These are phyloP conservation scores for Leccinum subtestaceum DNA, from an alignment of 768 basidiomycete genomes.

Conservation along the genomic window DNA sequence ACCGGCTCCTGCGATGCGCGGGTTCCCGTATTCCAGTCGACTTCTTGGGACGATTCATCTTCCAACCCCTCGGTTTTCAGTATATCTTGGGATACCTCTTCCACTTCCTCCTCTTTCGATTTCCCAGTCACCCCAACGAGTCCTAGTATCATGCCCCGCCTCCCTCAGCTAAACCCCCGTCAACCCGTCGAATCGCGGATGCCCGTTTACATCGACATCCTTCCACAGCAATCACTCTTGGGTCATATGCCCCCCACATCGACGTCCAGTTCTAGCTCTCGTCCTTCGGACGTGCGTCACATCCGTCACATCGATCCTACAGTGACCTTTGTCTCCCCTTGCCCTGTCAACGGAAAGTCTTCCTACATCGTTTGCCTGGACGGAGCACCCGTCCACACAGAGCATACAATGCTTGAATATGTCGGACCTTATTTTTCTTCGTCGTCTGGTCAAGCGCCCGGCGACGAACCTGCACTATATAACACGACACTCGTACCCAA, in stretches of 20 bases:
- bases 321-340: conserved; percentile 56
- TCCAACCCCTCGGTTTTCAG: conserved; percentile 17
- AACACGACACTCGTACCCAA: conserved; percentile 58
- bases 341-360: conserved; percentile 49
- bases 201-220: conserved; percentile 35
- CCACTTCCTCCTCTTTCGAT: conserved; percentile 19
- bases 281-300: conserved; percentile 39
- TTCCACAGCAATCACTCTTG: conserved; percentile 18
- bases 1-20: conserved; percentile 21
- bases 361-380: conserved; percentile 53
- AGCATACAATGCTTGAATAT: conserved; percentile 39
- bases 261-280: not conserved
- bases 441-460: conserved; percentile 19
- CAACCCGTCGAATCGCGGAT: conserved; percentile 25
- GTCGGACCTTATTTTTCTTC: conserved; percentile 35
- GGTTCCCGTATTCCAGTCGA: conserved; percentile 15
- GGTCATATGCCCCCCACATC: not conserved
- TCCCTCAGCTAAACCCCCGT: conserved; percentile 22
- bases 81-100: conserved; percentile 30
- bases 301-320: conserved; percentile 63
- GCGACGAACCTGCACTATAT: conserved; percentile 46
- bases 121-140: conserved; percentile 15
- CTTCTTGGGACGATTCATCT: conserved; percentile 8
- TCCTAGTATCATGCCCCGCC: conserved; percentile 17
- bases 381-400: conserved; percentile 50